Base-by-base conservation (phyloP, 441 rosid genomes). In the Syzygium syzygioides region DNA sequence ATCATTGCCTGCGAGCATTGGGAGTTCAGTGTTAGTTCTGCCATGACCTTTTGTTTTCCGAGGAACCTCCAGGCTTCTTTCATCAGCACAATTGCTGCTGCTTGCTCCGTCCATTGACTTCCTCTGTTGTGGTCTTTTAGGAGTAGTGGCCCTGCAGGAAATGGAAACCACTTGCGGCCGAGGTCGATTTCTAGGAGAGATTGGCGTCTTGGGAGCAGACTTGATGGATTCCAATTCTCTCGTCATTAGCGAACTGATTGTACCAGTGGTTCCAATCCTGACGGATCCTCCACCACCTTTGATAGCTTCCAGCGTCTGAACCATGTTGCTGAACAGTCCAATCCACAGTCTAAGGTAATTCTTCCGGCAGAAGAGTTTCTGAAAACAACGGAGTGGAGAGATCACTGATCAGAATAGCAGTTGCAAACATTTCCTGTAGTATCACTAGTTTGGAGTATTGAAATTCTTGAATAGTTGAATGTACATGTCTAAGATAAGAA, bases 251-350 rank as follows among this genome's bases (percentile, higher is more conserved):
- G 98, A 89, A 87, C 97, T 90, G 30, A 97, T 93, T 60, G 96
- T 96, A 88, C 99, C 99, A 9, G 95, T 96, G 9, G 99, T 91
- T 85, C 99, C 99, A 34, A 97, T 93, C 91, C 90, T 95, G 90
- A 97, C 92, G 41, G 99, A 94, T 89, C 98, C 99, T 90, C 98
- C 98, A 88, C 96, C 97, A 53, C 95, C 95, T 92, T 88, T 95
- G 92, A 94, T 93, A 88, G 94, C 91, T 94, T 96, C 99, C 79
- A 95, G 94, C 87, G 93, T 94, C 92, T 93, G 98, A 91, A 91
- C 96, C 99, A 96, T 96, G 88, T 93, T 91, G 17, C 52, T 12
- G 52, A 23, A 23, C 18, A 76, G 83, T 76, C 83, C n/a, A 41
- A 23, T 25, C 83, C 52, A 23, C n/a, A 23, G 52, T 23, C 52